These are phyloP conservation scores for Chlorella sorokiniana DNA, from an alignment of 139 green algal species.

Conservation along the genomic window DNA sequence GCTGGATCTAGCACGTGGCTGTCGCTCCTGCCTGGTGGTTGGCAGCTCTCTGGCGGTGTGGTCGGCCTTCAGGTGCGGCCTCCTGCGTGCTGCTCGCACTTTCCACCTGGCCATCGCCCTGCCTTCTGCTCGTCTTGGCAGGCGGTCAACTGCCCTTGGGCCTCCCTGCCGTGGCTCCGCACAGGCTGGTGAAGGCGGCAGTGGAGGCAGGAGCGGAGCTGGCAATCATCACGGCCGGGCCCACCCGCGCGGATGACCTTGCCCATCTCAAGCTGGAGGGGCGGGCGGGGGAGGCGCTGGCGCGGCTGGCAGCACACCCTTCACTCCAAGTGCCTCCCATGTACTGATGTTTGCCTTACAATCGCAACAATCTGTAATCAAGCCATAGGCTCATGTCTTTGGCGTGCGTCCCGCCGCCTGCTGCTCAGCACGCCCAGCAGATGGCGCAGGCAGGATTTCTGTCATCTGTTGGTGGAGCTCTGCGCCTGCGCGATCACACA, in stretches of 20 bases:
- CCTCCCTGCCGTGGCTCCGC: too few relatives aligned
- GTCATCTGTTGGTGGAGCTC: too few relatives aligned
- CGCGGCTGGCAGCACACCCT: conserved; percentile 44
- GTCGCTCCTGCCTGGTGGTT: conserved; percentile 69
- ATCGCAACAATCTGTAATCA: neutral
- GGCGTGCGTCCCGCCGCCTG: neutral
- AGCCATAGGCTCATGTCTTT: too few relatives aligned
- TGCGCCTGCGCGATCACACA: too few relatives aligned
- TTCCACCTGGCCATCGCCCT: neutral
- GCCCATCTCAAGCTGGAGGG: conserved; percentile 74
- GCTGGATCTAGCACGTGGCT: conserved; percentile 32
- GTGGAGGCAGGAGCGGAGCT: conserved; percentile 60
- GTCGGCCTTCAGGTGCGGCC: conserved; percentile 63
- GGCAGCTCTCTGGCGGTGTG: conserved; percentile 75
- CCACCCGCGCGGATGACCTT: conserved; percentile 78
- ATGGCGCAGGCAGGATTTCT: too few relatives aligned
- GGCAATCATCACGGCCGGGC: conserved; percentile 72
- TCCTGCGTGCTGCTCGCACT: neutral
- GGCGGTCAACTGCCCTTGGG: too few relatives aligned
- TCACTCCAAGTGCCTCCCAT: conserved; percentile 26
- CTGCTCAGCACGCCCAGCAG: too few relatives aligned
- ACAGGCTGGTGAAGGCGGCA: conserved; percentile 73
- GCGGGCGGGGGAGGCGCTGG: conserved; percentile 72
- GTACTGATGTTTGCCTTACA: neutral
- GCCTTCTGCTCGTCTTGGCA: too few relatives aligned